Evolutionary conservation across 202 grass and related monocot genomes (phyloP), one percentile per base, ranked within the genome.

Genomic region (Bolboschoenoplectus hybrid): DNA sequence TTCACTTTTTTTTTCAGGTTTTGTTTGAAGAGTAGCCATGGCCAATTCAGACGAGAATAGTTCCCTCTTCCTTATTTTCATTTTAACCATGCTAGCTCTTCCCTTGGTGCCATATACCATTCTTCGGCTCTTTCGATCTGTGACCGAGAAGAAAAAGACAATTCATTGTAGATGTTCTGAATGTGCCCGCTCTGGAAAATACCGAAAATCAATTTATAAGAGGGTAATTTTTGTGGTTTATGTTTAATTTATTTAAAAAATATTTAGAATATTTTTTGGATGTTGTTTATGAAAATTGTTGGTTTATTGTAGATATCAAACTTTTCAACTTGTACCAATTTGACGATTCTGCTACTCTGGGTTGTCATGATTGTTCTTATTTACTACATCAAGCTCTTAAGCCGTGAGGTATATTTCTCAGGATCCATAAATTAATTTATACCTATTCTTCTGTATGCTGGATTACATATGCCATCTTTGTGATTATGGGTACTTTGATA

Each of bases 201-300:
- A 99, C 88, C 90, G 90, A 26, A 99, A 92, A 90, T 99, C 97
- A 65, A 96, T 99, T 85, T 99, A 94, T 88, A 99, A 90, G 83
- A 88, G 92, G 89, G 97, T 99, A 81, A 46, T 7, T 34, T 52
- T 52, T 1, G 9, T 65, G 16, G 2, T 39, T 60, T 55, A n/a
- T 84, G 17, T 2, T 72, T 58, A 14, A 47, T 83, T 34, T 71
- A 43, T 50, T 82, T 72, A 26, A n/a, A 38, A 66, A 47, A 55
- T 17, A 34, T 67, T 82, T 52, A 56, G 26, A 5, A 55, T 6
- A 1, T 65, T 65, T 67, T 40, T 38, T 67, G 6, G 4, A 17
- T 76, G 7, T 60, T 77, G 35, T 58, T 11, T 47, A 38, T 71
- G 4, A 53, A 9, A 56, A 20, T 34, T 68, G 6, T 38, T 80